Percentiles rank a stretch among this genome's conserved stretches.
Evolutionary conservation across 805 yeast species (phyloP).

Genomic region (Yamadazyma scolyti): DNA sequence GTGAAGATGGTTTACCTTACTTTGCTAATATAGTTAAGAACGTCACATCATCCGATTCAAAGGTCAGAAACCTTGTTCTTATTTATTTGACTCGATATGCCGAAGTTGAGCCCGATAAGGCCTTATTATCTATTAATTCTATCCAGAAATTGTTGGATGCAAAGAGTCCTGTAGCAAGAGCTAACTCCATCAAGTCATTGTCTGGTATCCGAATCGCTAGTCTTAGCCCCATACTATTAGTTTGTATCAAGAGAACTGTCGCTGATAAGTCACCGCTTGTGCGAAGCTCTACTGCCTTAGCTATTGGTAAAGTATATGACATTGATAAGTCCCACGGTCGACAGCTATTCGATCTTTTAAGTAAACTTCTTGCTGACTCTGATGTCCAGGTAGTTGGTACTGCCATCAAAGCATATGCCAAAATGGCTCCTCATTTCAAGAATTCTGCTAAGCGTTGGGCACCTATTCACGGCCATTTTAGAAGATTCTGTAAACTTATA

Average conservation of each 20-base stretch:
- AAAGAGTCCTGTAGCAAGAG: slow-evolving; percentile 61
- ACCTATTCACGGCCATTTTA: slow-evolving; percentile 67
- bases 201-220: slow-evolving; percentile 82
- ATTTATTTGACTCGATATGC: slow-evolving; percentile 73
- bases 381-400: slow-evolving; percentile 67
- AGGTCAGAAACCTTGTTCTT: slow-evolving; percentile 72
- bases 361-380: slow-evolving; percentile 57
- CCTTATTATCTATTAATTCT: slow-evolving; percentile 84
- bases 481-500: slow-evolving; percentile 49
- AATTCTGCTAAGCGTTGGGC: slow-evolving; percentile 44
- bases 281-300: slow-evolving; percentile 73
- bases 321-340: slow-evolving; percentile 38
- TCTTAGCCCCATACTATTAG: slow-evolving; percentile 70
- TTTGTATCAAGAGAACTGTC: slow-evolving; percentile 66
- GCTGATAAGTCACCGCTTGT: slow-evolving; percentile 76
- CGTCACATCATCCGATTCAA: slow-evolving; percentile 61
- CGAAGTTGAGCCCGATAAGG: slow-evolving; percentile 82
- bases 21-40: slow-evolving; percentile 91
- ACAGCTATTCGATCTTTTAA: slow-evolving; percentile 49
- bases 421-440: slow-evolving; percentile 39
- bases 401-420: slow-evolving; percentile 55
- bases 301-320: slow-evolving; percentile 56
- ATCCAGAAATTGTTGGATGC: slow-evolving; percentile 81
- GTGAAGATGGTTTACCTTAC: slow-evolving; percentile 37
- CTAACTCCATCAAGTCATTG: slow-evolving; percentile 72